Base-by-base conservation (phyloP, 257 asterid genomes). In the Solanum raphanifolium region DNA sequence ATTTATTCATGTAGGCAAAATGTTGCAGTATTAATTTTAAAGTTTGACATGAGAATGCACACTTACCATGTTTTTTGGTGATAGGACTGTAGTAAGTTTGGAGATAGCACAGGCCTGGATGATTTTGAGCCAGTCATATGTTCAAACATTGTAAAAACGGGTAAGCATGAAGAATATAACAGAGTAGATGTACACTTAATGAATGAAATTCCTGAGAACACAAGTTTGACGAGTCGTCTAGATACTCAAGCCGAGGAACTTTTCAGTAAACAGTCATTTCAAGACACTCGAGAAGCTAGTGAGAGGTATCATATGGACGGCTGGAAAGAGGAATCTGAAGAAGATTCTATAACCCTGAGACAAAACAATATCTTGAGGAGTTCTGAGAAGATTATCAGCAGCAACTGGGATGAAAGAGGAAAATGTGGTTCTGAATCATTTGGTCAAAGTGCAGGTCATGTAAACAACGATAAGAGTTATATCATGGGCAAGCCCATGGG, bases 161-260 rank as follows among this genome's bases (percentile, higher is more conserved):
- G 71, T 85, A 82, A 90, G 76, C 84, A 79, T 83, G 92, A 89
- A 85, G 87, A 83, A 34, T 58, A 87, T 68, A 89, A 75, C 79
- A 87, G 88, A 87, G 89, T 90, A 76, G 36, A 35, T 68, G n/a
- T 46, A 72, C 84, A 41, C 85, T 76, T 86, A 31, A 91, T 79
- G 87, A 89, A 87, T 85, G 89, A 91, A 65, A 79, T 65, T 83
- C 88, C 88, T 25, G 87, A 78, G 60, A 89, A 85, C 88, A 84
- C 34, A 83, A 60, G 35, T 62, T 88, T 82, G 39, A 46, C 31
- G 73, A 83, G 82, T 73, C 23, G 52, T 52, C 85, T 76, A 81
- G 74, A 86, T 48, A 68, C 58, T 66, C 79, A 68, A 83, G 75
- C 88, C 46, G 95, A 88, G 58, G 48, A 86, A 48, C 83, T 86